Evolutionary conservation across 1,284 basidiomycete genomes (phyloP).

Genomic region (Leucoagaricus sp.): DNA sequence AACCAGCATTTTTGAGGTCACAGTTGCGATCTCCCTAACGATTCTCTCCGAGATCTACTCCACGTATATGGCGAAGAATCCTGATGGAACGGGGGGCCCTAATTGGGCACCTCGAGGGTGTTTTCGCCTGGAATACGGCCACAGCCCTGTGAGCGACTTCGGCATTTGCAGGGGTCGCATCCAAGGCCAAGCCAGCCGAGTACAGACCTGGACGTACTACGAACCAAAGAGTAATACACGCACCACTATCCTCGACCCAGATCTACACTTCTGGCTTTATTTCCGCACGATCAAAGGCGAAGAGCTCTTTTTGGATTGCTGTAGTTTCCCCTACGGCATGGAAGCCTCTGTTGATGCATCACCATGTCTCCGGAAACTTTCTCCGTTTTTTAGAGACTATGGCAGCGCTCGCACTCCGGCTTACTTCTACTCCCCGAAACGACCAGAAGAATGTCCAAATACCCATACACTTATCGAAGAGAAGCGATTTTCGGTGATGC

Average conservation of each 20-base stretch:
- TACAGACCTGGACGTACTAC: slow-evolving; percentile 38
- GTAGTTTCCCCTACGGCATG: slow-evolving; percentile 43
- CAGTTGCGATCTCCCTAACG: neutral
- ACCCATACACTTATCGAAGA: slow-evolving; percentile 3
- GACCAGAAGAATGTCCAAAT: neutral
- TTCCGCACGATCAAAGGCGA: slow-evolving; percentile 43
- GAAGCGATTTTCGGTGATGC: slow-evolving; percentile 16
- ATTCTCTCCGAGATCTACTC: slow-evolving; percentile 11
- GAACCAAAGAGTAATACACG: slow-evolving; percentile 23
- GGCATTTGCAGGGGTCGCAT: slow-evolving; percentile 38
- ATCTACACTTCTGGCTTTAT: slow-evolving; percentile 49
- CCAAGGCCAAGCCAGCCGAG: slow-evolving; percentile 28
- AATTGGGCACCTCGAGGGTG: slow-evolving; percentile 4
- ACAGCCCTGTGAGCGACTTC: slow-evolving; percentile 44
- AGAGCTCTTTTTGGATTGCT: slow-evolving; percentile 39
- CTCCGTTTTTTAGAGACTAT: neutral
- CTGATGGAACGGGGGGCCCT: neutral
- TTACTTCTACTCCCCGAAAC: neutral
- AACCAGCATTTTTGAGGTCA: slow-evolving; percentile 1
- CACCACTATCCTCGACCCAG: slow-evolving; percentile 39
- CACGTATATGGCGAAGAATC: neutral
- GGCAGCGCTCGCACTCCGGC: slow-evolving; percentile 25
- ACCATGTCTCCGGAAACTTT: slow-evolving; percentile 3
- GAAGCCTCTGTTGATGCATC: slow-evolving; percentile 25
- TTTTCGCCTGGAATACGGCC: slow-evolving; percentile 36